These are phyloP conservation scores for Teunomyces gatunensis DNA, from an alignment of 805 yeast genomes.

Conservation along the genomic window DNA sequence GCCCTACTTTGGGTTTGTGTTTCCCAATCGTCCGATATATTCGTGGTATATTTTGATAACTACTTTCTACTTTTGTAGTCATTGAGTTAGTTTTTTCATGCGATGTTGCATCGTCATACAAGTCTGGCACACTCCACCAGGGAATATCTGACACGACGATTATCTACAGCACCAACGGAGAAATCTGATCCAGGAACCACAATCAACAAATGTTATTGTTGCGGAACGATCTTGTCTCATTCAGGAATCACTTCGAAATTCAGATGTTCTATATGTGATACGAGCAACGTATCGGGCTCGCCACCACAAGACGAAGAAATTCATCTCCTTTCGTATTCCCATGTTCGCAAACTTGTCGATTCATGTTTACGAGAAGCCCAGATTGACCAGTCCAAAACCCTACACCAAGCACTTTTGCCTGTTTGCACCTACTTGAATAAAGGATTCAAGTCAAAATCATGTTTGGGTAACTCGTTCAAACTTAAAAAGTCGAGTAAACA, in stretches of 20 bases:
- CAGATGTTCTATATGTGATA: conserved; percentile 61
- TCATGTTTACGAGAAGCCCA: conserved; percentile 25
- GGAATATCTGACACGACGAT: neutral
- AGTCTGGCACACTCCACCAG: neutral
- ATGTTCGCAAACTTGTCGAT: conserved; percentile 33
- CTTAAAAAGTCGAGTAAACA: conserved; percentile 21
- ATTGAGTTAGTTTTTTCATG: neutral
- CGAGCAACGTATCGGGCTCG: conserved; percentile 36
- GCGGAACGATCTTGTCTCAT: neutral
- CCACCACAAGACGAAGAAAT: conserved; percentile 5
- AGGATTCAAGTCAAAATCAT: conserved; percentile 46
- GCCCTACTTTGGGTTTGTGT: neutral
- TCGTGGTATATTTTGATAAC: neutral
- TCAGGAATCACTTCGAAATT: conserved; percentile 30
- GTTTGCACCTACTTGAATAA: conserved; percentile 46
- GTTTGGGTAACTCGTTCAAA: conserved; percentile 57
- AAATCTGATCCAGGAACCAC: conserved; percentile 1
- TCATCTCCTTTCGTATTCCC: conserved; percentile 24
- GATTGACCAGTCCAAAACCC: conserved; percentile 16
- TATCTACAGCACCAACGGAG: neutral
- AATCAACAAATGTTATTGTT: neutral
- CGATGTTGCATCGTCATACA: neutral
- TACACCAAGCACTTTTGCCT: conserved; percentile 44
- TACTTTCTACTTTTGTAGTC: neutral
- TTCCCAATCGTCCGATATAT: neutral